Conservation (phyloP, 441 rosid species). For the Manihot esculenta region DNA sequence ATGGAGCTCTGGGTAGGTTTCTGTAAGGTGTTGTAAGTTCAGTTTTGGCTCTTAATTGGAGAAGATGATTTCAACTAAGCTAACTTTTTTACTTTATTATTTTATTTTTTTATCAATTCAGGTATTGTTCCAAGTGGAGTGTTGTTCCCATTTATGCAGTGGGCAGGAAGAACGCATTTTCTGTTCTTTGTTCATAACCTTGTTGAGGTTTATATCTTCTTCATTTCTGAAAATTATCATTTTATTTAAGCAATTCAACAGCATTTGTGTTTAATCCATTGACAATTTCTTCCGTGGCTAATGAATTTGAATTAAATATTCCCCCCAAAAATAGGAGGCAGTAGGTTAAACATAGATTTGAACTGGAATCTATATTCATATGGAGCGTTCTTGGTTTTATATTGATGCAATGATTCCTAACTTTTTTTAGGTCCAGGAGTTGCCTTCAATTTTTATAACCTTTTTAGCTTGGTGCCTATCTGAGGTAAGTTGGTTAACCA, state of each 20-base stretch:
- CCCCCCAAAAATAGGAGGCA: not conserved
- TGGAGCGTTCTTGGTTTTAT: not conserved
- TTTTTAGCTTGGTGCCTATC: constrained; percentile 68
- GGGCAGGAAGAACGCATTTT: constrained; percentile 80
- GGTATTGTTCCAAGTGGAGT: constrained; percentile 87
- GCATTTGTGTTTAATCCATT: not conserved
- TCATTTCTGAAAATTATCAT: not conserved
- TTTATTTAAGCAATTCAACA: not conserved
- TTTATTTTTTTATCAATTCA: constrained; percentile 20
- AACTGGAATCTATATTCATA: not conserved
- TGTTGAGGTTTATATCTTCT: constrained; percentile 45
- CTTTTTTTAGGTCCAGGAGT: constrained; percentile 55
- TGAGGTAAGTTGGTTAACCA: constrained; percentile 50
- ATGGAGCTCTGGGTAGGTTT: constrained; percentile 74
- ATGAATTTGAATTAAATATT: not conserved
- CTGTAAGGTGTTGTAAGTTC: not conserved
- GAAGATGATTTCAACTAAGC: not conserved
- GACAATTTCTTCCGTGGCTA: not conserved
- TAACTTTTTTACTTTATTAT: constrained; percentile 6
- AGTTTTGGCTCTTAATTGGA: not conserved
- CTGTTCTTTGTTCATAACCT: constrained; percentile 48
- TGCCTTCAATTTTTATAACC: constrained; percentile 62
- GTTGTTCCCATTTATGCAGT: constrained; percentile 77
- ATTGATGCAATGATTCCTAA: not conserved
- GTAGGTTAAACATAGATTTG: not conserved